These are phyloP conservation scores for Melanopsichium pennsylvanicum DNA, from an alignment of 1,284 basidiomycete species.

Conservation along the genomic window DNA sequence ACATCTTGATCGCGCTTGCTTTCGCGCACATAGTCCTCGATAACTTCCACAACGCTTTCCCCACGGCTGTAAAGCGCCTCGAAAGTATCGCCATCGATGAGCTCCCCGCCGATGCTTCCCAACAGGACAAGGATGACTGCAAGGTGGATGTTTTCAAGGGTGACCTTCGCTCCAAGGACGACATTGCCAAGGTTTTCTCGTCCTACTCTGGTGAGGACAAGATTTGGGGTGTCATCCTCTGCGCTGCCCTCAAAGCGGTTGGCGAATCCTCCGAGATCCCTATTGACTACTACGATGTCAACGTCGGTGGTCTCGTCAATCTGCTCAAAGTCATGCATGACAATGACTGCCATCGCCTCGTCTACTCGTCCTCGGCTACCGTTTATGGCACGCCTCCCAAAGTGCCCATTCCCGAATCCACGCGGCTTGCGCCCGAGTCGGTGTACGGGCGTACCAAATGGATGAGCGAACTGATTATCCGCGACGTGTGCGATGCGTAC, in stretches of 20 bases:
- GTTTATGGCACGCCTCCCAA: conserved; percentile 93
- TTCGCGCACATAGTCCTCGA: conserved; percentile 48
- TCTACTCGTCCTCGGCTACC: conserved; percentile 98
- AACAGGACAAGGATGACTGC: conserved; percentile 74
- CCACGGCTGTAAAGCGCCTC: conserved; percentile 76
- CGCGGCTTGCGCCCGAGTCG: conserved; percentile 85
- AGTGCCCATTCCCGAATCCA: conserved; percentile 94
- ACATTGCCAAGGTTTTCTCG: conserved; percentile 55
- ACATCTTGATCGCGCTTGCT: too few relatives aligned
- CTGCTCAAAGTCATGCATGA: conserved; percentile 74
- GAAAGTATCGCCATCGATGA: conserved; percentile 78
- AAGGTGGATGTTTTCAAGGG: conserved; percentile 74
- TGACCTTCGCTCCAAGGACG: conserved; percentile 56
- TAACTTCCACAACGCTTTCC: conserved; percentile 83
- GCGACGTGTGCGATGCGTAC: conserved; percentile 85
- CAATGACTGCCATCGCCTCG: conserved; percentile 82
- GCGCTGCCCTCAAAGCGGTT: conserved; percentile 97
- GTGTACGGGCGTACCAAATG: conserved; percentile 96
- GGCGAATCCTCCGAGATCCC: conserved; percentile 97
- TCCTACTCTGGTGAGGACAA: conserved; percentile 54
- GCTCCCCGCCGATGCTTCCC: conserved; percentile 74
- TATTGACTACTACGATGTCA: conserved; percentile 70
- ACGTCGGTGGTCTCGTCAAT: conserved; percentile 61
- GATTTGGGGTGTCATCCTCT: conserved; percentile 95
- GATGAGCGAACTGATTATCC: conserved; percentile 89